phyloP scores from a whole-genome alignment of 129 eudicot genomes.

The Flaveria bidentis region DNA sequence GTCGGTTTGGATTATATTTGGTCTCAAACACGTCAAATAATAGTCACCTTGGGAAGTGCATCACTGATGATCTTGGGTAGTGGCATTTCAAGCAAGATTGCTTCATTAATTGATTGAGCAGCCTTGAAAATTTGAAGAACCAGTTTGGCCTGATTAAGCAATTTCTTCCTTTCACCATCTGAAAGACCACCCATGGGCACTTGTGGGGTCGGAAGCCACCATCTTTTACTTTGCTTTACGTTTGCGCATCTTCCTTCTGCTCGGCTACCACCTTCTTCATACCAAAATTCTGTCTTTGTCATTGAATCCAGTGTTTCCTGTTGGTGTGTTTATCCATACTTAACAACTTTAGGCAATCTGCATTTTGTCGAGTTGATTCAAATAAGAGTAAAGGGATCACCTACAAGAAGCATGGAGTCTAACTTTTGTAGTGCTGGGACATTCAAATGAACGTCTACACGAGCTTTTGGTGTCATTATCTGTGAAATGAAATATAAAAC shows the following conservation, averaged over 20 bases:
- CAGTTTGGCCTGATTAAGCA: constrained; percentile 64
- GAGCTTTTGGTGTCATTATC: constrained; percentile 98
- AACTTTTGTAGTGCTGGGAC: constrained; percentile 86
- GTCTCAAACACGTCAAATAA: background rate
- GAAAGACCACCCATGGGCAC: constrained; percentile 86
- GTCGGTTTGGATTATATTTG: background rate
- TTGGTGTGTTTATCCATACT: background rate
- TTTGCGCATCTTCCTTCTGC: constrained; percentile 68
- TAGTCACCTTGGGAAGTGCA: constrained; percentile 76
- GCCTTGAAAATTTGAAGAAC: constrained; percentile 89
- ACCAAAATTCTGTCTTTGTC: constrained; percentile 82
- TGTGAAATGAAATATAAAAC: constrained; percentile 23
- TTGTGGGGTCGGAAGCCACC: constrained; percentile 97
- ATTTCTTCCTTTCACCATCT: constrained; percentile 56
- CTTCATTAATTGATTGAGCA: constrained; percentile 80
- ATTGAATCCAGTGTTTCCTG: constrained; percentile 84
- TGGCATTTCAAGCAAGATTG: constrained; percentile 72
- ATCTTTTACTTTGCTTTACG: constrained; percentile 64
- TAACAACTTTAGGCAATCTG: constrained; percentile 17
- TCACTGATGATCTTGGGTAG: constrained; percentile 59
- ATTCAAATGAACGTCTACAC: constrained; percentile 80
- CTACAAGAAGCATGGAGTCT: constrained; percentile 94
- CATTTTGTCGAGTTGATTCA: background rate
- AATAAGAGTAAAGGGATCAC: constrained; percentile 38
- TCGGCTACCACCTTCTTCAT: constrained; percentile 86